Evolutionary conservation across 2,329 filamentous ascomycete species (phyloP).

Genomic region (Curvularia eragrostidis): DNA sequence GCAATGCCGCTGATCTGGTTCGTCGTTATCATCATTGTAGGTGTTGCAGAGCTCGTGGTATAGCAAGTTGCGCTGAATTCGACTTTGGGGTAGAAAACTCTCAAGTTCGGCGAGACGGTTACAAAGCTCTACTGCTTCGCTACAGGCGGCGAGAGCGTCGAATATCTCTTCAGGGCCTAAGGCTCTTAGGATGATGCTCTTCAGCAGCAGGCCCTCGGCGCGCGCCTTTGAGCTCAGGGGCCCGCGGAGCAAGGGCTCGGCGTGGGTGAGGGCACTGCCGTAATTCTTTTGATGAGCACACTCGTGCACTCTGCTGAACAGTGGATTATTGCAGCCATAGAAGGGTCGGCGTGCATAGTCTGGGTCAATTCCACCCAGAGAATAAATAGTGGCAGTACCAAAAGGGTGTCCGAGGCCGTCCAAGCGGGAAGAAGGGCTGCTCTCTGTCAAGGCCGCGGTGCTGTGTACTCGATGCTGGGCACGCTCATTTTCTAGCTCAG

Average conservation of each 20-base stretch:
- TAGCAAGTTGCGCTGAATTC: conserved; percentile 36
- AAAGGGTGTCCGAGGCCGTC: conserved; percentile 18
- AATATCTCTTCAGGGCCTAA: conserved; percentile 33
- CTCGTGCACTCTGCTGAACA: conserved; percentile 31
- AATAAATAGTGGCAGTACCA: conserved; percentile 25
- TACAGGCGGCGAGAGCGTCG: conserved; percentile 42
- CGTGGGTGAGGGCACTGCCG: conserved; percentile 31
- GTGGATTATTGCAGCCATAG: conserved; percentile 17
- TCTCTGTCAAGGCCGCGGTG: conserved; percentile 4
- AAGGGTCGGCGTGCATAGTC: neutral
- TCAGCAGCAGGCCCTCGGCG: conserved; percentile 40
- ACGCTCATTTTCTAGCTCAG: conserved; percentile 43
- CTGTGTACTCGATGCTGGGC: conserved; percentile 20
- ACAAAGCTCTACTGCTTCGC: conserved; percentile 41
- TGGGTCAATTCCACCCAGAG: neutral
- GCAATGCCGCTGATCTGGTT: conserved; percentile 20
- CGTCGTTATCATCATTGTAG: conserved; percentile 29
- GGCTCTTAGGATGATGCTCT: conserved; percentile 35
- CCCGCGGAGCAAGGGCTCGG: conserved; percentile 36
- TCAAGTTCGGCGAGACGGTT: conserved; percentile 29
- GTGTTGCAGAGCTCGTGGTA: conserved; percentile 31
- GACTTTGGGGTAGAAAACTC: conserved; percentile 32
- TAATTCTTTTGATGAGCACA: conserved; percentile 28
- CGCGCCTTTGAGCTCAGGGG: conserved; percentile 35
- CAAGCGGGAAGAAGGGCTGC: neutral